Base-by-base conservation (phyloP, 2,329 filamentous ascomycete genomes). In the Chaetomiaceae sp. region DNA sequence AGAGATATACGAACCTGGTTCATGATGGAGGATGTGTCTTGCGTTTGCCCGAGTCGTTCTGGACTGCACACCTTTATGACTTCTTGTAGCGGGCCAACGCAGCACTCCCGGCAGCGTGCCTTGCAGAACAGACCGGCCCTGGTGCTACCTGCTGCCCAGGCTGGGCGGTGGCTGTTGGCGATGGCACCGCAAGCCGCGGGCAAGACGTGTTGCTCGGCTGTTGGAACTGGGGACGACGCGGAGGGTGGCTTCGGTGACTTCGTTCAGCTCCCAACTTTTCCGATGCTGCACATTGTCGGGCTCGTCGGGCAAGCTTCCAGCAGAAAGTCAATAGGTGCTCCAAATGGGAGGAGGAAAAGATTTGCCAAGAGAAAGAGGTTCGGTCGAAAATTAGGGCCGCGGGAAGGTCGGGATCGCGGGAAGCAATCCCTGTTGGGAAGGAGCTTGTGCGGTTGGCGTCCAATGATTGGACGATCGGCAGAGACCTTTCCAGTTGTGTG, bases 401-500 rank as follows among this genome's bases (percentile, higher is more conserved):
- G 43, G 44, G 45, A 33, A 38, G 38, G 37, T 19, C 32, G 38
- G 40, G 41, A 30, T 15, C 37, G 35, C 35, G 44, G 38, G 38
- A 34, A 38, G 45, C 34, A 34, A 36, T 18, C 45, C 39, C 32
- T 48, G 42, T 41, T 38, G 10, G 42, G 48, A 48, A 51, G 48
- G 52, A 50, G 48, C 45, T 49, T 32, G 46, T 24, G 30, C 19
- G 20, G 46, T 18, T 50, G 47, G 37, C 47, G 49, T n/a, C 17
- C 38, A 4, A 14, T 50, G 45, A 55, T 55, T 55, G 51, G 53
- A 39, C 26, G 35, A 49, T 49, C 27, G 22, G 19, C 37, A 6
- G 4, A 26, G 17, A 17, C 35, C 14, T 49, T 50, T 24, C 49
- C 39, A n/a, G 11, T 37, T 42, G 12, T 22, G 39, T 47, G 30